phyloP scores from a whole-genome alignment of 768 basidiomycete genomes.

The Saitozyma sp. region DNA sequence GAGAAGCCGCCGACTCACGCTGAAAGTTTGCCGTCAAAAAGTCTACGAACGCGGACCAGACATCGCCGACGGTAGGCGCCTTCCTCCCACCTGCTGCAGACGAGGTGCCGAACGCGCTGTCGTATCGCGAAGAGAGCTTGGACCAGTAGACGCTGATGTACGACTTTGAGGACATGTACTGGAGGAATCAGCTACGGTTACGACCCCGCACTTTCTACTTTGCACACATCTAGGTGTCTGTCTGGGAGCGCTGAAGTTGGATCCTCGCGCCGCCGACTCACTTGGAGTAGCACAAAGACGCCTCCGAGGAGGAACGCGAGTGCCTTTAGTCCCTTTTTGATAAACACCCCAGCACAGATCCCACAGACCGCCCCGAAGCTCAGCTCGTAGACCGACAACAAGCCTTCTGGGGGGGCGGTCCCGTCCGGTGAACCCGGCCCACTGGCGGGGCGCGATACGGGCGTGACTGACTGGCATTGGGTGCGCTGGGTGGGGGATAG shows the following conservation, averaged over 20 bases:
- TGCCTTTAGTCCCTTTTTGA: constrained; percentile 88
- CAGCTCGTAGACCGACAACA: constrained; percentile 76
- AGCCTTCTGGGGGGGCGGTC: constrained; percentile 56
- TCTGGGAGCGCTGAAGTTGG: neutral
- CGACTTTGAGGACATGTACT: constrained; percentile 78
- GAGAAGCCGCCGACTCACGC: constrained; percentile 54
- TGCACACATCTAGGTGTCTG: neutral
- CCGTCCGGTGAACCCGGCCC: neutral
- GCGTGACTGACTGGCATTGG: constrained; percentile 1
- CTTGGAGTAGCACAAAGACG: constrained; percentile 86
- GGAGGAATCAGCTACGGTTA: neutral
- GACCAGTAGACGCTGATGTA: constrained; percentile 79
- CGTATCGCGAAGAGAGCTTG: constrained; percentile 66
- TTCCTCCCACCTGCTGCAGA: constrained; percentile 61
- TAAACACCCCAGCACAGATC: constrained; percentile 84
- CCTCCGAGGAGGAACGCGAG: constrained; percentile 86
- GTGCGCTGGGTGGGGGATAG: constrained; percentile 3
- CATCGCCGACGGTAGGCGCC: constrained; percentile 62
- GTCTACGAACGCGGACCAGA: constrained; percentile 63
- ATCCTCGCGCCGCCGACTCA: constrained; percentile 50
- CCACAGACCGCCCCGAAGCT: constrained; percentile 86
- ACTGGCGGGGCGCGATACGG: constrained; percentile 2
- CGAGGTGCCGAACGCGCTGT: constrained; percentile 67
- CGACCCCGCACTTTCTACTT: neutral
- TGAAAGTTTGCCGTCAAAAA: constrained; percentile 94